Base-by-base conservation (phyloP, 1,284 basidiomycete genomes). In the Ceratobasidium sp. region DNA sequence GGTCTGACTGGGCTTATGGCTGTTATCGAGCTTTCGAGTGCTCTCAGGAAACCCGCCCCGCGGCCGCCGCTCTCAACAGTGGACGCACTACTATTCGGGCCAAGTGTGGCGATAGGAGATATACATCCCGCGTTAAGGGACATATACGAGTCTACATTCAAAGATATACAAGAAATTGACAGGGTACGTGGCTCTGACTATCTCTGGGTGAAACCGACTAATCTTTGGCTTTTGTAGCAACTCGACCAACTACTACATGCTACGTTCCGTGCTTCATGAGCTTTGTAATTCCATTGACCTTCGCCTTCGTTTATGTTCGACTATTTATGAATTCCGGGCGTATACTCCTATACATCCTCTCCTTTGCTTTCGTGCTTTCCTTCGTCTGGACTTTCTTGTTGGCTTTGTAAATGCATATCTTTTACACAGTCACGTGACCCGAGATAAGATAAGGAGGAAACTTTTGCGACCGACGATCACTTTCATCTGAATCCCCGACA, bases 1-100 rank as follows among this genome's bases (percentile, higher is more conserved):
- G 95, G 94, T 0, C 82, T 95, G 47, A 83, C 87, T 14, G 85
- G 89, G 70, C 93, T 96, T 90, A 86, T 95, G 84, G 89, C 92
- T 11, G 85, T 96, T 59, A 94, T 96, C 73, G 88, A 93, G 78
- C 86, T 87, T 44, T 85, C 87, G 41, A 89, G 88, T 41, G 79
- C 83, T 50, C 80, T 83, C 73, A 76, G 77, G 74, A 77, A 73
- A 38, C 75, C 75, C 6, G 66, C 72, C 43, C 74, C 69, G 76
- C 82, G 44, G 61, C 82, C 82, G 13, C 82, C 83, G 35, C 78
- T 80, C 47, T 77, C 87, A 73, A 87, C 91, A 76, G 88, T 92
- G 21, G 91, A 94, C 72, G 88, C 88, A 75, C 78, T 91, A 78
- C 78, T 94, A 69, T 94, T 95, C 79, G 93, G 93, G 14, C 81